These are phyloP conservation scores for Nepenthes alata DNA, from an alignment of 179 eudicot genomes.

Conservation along the genomic window DNA sequence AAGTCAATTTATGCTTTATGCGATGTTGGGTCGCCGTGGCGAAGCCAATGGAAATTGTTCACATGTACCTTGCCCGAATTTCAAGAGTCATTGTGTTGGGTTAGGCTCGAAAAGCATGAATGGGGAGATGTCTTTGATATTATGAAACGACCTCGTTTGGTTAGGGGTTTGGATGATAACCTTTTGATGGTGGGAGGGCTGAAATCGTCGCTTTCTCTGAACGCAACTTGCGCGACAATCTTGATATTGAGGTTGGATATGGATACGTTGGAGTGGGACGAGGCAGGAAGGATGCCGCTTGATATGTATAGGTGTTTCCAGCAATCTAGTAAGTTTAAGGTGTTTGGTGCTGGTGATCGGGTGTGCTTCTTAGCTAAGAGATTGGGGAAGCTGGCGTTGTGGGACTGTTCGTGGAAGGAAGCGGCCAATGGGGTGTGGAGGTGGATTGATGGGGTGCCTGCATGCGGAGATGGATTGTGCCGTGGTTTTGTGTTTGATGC, in stretches of 20 bases:
- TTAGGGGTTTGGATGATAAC: constrained; percentile 42
- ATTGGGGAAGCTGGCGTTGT: constrained; percentile 62
- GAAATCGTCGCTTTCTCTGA: constrained; percentile 59
- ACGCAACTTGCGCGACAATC: constrained; percentile 61
- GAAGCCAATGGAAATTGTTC: constrained; percentile 73
- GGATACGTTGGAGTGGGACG: constrained; percentile 77
- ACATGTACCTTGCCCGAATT: constrained; percentile 24
- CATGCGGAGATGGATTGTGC: constrained; percentile 58
- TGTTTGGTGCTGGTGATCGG: constrained; percentile 73
- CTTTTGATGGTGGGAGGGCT: constrained; percentile 74
- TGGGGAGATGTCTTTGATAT: constrained; percentile 91
- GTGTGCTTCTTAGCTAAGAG: constrained; percentile 75
- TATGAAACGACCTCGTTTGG: constrained; percentile 59
- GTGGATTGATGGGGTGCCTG: constrained; percentile 77
- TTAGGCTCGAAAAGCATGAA: constrained; percentile 45
- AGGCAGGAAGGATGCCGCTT: constrained; percentile 80
- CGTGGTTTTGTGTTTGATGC: constrained; percentile 80
- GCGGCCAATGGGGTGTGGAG: constrained; percentile 40
- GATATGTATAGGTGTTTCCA: constrained; percentile 64
- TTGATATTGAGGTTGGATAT: constrained; percentile 68
- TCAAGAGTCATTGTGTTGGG: constrained; percentile 38
- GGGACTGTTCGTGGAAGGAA: constrained; percentile 35
- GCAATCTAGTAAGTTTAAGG: constrained; percentile 77
- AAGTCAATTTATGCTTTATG: constrained; percentile 45
- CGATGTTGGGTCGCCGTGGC: constrained; percentile 80